Evolutionary conservation across 2,329 filamentous ascomycete genomes (phyloP), one percentile per base, ranked within the genome.

Genomic region (Talaromyces sp.): DNA sequence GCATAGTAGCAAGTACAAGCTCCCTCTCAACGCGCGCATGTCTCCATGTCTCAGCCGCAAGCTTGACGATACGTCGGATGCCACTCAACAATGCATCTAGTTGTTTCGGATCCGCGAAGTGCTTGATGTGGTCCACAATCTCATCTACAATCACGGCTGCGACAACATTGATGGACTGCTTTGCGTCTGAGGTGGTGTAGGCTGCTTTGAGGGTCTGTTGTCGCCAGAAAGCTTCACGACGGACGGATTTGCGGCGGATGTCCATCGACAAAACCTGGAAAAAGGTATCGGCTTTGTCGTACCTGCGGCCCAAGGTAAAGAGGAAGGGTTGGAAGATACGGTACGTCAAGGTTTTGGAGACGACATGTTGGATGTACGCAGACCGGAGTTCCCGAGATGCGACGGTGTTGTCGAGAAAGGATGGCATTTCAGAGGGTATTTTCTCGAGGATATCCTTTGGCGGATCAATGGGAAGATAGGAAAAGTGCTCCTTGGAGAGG

Each of bases 321-420:
- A 87, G 70, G 76, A 86, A 87, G 1, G 84, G 84, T 31, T 83
- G 82, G 74, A 86, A 86, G 41, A 86, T 82, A 43, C 83, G 79
- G 69, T 82, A 82, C 8, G 82, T 85, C 60, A 87, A 75, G n/a
- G 84, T 81, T 64, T 82, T 84, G 14, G 83, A 85, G 48, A 87
- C 78, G n/a, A 82, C 79, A 69, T 85, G 83, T 64, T 84, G 81
- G 33, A 86, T 76, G 69, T 85, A 85, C 24, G 84, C 82, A 52
- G 82, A 76, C 31, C 84, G 82, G 16, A 86, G 75, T 69, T 84
- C 81, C 66, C 81, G 80, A 3, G 84, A 83, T 3, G 83, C 79
- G 14, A 76, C 73, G 9, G 82, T 84, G 69, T 84, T 82, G 67
- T 81, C 82, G 48, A 85, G 76, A 74, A 86, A 85, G 2, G 83